Evolutionary conservation across 805 yeast species (phyloP).

Genomic region (Groenewaldozyma tartarivorans): DNA sequence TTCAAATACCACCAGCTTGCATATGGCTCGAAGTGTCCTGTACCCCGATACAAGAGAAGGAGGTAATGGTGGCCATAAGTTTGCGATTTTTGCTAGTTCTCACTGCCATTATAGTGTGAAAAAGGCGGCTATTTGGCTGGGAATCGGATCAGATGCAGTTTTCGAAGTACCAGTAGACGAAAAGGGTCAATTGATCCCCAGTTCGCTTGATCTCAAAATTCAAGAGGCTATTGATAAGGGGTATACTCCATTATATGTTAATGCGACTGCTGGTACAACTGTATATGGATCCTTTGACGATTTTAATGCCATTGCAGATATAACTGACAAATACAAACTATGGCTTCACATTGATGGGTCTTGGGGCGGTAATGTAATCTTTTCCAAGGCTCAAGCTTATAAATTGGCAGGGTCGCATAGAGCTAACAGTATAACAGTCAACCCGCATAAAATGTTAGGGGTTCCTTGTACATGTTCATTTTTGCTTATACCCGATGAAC

Average conservation of each 20-base stretch:
- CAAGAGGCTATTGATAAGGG: constrained; percentile 40
- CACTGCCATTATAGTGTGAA: constrained; percentile 77
- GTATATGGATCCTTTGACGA: constrained; percentile 80
- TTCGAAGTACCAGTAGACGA: constrained; percentile 51
- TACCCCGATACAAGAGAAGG: constrained; percentile 59
- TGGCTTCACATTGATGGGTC: constrained; percentile 88
- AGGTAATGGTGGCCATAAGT: constrained; percentile 46
- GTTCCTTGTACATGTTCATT: constrained; percentile 65
- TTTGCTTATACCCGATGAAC: constrained; percentile 58
- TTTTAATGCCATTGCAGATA: constrained; percentile 41
- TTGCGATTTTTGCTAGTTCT: constrained; percentile 60
- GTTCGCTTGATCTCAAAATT: constrained; percentile 39
- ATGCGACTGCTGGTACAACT: constrained; percentile 84
- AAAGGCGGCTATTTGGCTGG: constrained; percentile 69
- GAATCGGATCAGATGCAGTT: constrained; percentile 55
- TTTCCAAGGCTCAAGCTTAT: constrained; percentile 39
- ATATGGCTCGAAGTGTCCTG: constrained; percentile 57
- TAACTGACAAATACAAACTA: constrained; percentile 45
- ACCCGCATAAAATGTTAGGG: constrained; percentile 87
- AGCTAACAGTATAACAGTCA: constrained; percentile 70
- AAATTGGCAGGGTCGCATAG: constrained; percentile 49
- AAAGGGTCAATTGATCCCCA: constrained; percentile 48
- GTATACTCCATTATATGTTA: constrained; percentile 61
- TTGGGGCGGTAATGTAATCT: constrained; percentile 83
- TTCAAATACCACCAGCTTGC: constrained; percentile 72